A percentile compares a stretch with the other conserved stretches of the same genome.
Conservation (phyloP, 768 basidiomycete species). For the Lepiota brunneoincarnata region DNA sequence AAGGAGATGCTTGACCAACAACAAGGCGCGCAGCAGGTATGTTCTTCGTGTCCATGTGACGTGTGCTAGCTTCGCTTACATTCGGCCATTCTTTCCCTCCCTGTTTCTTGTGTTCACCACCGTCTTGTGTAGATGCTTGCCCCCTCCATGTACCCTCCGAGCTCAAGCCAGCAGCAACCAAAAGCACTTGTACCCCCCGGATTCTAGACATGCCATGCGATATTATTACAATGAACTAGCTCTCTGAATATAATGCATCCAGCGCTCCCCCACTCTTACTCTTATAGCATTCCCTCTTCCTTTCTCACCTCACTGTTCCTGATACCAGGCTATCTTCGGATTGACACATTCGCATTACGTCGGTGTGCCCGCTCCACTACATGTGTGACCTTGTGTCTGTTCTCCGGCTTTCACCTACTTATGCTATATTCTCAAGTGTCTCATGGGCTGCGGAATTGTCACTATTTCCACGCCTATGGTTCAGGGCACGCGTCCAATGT, state of each 20-base stretch:
- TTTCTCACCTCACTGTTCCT: slow-evolving; percentile 10
- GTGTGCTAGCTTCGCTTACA: neutral
- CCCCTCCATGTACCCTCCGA: slow-evolving; percentile 53
- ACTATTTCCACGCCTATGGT: neutral
- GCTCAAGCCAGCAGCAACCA: slow-evolving; percentile 37
- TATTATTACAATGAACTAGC: slow-evolving; percentile 10
- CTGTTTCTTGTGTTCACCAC: slow-evolving; percentile 13
- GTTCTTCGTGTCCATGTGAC: slow-evolving; percentile 22
- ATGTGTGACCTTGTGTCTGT: neutral
- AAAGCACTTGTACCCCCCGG: slow-evolving; percentile 81
- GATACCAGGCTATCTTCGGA: slow-evolving; percentile 7
- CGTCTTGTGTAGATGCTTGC: slow-evolving; percentile 64
- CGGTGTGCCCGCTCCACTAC: neutral
- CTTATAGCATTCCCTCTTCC: neutral
- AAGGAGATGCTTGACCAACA: slow-evolving; percentile 92
- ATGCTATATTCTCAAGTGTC: neutral
- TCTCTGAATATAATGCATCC: slow-evolving; percentile 16
- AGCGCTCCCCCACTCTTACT: slow-evolving; percentile 6
- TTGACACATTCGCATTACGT: slow-evolving; percentile 4
- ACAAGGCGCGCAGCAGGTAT: slow-evolving; percentile 86
- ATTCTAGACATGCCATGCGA: slow-evolving; percentile 46
- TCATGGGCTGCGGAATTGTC: slow-evolving; percentile 8
- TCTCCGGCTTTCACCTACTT: neutral
- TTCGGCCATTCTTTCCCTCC: slow-evolving; percentile 10
- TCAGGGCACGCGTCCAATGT: slow-evolving; percentile 1